Base-by-base conservation (phyloP, 345 rosid species). In the Citrus trifoliata region DNA sequence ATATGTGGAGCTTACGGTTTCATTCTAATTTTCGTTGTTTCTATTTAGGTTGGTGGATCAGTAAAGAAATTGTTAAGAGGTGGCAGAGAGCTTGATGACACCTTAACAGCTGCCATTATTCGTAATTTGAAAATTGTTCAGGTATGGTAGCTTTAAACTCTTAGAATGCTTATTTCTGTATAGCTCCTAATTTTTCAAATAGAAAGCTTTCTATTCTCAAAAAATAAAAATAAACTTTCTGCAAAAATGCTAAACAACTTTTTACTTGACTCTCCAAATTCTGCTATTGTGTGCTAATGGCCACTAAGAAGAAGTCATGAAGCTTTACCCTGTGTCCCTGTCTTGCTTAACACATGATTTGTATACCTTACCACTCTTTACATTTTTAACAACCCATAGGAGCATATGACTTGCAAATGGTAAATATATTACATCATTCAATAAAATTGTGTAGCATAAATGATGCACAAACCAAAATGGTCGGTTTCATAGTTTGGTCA, bases 91-190 rank as follows among this genome's bases (percentile, higher is more conserved):
- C 81, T 91, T 67, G 95, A 96, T 53, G 96, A 94, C 82, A 55
- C 80, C 71, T 78, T 96, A 80, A 78, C 83, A 73, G 98, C 98
- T 70, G 83, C 78, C 60, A 86, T 96, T 76, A 96, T 96, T 86
- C 87, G 84, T 65, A 96, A 96, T 86, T 88, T 96, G 84, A 96
- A 94, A 85, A 68, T 67, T 80, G 86, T 96, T 88, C 85, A 86
- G 90, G 99, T 95, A 81, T 84, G 78, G 27, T 72, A 80, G 27
- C 79, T 79, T 78, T 48, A 78, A 27, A 78, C 56, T 82, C 40
- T 74, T 60, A 53, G 28, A 42, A 14, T 32, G 42, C 75, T 22
- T 68, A 27, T 75, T 16, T 58, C 55, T 74, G n/a, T 62, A 6
- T 65, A 38, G 38, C 48, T 14, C 58, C 78, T 75, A 67, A 37